These are phyloP conservation scores for Megacollybia marginata DNA, from an alignment of 768 basidiomycete species.

Conservation along the genomic window DNA sequence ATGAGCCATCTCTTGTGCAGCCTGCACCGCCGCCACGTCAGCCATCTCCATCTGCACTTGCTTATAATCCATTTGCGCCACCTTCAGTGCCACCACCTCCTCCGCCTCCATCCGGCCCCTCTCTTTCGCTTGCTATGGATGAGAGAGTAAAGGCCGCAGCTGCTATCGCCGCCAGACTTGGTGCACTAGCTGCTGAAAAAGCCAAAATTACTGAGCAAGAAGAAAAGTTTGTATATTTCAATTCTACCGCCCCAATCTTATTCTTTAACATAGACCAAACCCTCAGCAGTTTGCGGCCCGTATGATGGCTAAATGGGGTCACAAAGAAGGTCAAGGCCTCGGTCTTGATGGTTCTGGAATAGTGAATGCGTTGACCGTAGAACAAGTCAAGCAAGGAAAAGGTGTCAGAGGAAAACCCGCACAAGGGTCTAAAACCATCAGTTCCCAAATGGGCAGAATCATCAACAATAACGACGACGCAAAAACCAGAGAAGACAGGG, in stretches of 20 bases:
- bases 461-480: conserved; percentile 86
- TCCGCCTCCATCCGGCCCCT: conserved; percentile 41
- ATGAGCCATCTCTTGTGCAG: conserved; percentile 17
- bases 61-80: conserved; percentile 45
- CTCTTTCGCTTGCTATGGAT: conserved; percentile 39
- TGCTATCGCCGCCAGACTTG: conserved; percentile 71
- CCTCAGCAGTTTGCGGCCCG: conserved; percentile 76
- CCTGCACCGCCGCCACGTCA: conserved; percentile 16
- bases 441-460: conserved; percentile 79
- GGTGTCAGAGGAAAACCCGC: conserved; percentile 25
- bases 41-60: conserved; percentile 28
- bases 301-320: conserved; percentile 95
- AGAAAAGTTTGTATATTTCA: conserved; percentile 5
- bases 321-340: conserved; percentile 89
- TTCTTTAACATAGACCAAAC: conserved; percentile 34
- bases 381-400: conserved; percentile 47
- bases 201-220: conserved; percentile 24
- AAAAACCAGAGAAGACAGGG: conserved; percentile 67
- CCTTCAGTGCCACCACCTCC: conserved; percentile 68
- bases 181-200: conserved; percentile 35
- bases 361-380: conserved; percentile 80
- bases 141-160: conserved; percentile 72
- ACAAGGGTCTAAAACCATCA: conserved; percentile 28
- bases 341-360: conserved; percentile 83
- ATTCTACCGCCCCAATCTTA: not conserved